phyloP scores from a whole-genome alignment of 306 rosid species.

The Vigna nakashimae region DNA sequence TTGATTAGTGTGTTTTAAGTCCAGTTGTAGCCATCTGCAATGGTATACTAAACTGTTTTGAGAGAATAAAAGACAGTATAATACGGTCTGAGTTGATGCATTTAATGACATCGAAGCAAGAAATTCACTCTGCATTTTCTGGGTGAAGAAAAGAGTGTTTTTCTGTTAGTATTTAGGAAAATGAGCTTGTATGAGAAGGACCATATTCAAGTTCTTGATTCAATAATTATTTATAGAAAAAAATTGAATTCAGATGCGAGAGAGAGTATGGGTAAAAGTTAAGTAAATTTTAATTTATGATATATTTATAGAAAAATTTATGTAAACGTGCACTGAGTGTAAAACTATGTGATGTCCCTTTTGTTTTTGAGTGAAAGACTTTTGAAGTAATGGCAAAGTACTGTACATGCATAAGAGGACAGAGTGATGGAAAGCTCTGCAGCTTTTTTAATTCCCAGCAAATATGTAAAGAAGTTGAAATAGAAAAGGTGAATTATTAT shows the following conservation, averaged over 20 bases:
- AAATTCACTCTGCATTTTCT: neutral
- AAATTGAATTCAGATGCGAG: neutral
- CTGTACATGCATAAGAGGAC: conserved; percentile 2
- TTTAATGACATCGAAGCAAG: conserved; percentile 5
- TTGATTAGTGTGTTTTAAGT: conserved; percentile 3
- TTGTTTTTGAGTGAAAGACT: neutral
- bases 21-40: neutral
- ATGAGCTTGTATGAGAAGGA: conserved; percentile 7
- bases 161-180: neutral
- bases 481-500: neutral
- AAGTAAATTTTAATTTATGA: neutral
- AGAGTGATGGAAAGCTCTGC: neutral
- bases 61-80: neutral
- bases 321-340: neutral
- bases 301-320: neutral
- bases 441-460: neutral
- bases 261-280: neutral
- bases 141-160: neutral
- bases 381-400: neutral
- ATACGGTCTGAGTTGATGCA: neutral
- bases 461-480: conserved; percentile 8
- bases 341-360: neutral
- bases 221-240: neutral
- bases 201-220: neutral
- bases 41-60: neutral